Evolutionary conservation across 805 yeast species (phyloP).

Genomic region (Zygosaccharomyces bailii): DNA sequence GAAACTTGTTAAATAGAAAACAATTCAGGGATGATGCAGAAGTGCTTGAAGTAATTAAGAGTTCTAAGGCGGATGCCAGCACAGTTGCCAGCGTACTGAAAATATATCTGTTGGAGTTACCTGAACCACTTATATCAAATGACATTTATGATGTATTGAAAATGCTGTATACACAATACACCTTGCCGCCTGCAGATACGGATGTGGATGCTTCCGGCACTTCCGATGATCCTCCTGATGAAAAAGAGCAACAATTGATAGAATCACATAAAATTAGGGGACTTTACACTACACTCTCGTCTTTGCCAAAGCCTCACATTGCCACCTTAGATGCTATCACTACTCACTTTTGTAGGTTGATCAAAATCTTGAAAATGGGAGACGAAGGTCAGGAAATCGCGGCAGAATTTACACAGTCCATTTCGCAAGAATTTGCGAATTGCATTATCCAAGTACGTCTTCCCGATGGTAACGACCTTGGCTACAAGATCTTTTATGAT

Average conservation of each 20-base stretch:
- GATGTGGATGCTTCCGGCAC: constrained; percentile 1
- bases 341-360: constrained; percentile 67
- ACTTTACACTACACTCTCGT: constrained; percentile 59
- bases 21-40: constrained; percentile 35
- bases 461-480: constrained; percentile 57
- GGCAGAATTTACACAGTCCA: constrained; percentile 40
- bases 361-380: constrained; percentile 49
- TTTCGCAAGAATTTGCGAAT: constrained; percentile 64
- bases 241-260: constrained; percentile 7
- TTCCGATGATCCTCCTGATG: not conserved
- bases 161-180: constrained; percentile 57
- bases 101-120: constrained; percentile 72
- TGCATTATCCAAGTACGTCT: constrained; percentile 47
- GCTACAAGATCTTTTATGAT: constrained; percentile 57
- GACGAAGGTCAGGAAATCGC: constrained; percentile 36
- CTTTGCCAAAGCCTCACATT: constrained; percentile 64
- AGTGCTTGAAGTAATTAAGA: constrained; percentile 34
- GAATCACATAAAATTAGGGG: constrained; percentile 50
- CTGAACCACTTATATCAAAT: constrained; percentile 68
- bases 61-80: constrained; percentile 45
- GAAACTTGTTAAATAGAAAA: constrained; percentile 47
- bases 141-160: constrained; percentile 64
- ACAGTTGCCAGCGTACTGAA: constrained; percentile 66
- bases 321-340: constrained; percentile 80
- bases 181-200: constrained; percentile 21